Conservation (phyloP, 352 stramenopile genomes). For the Phytophthora pini region DNA sequence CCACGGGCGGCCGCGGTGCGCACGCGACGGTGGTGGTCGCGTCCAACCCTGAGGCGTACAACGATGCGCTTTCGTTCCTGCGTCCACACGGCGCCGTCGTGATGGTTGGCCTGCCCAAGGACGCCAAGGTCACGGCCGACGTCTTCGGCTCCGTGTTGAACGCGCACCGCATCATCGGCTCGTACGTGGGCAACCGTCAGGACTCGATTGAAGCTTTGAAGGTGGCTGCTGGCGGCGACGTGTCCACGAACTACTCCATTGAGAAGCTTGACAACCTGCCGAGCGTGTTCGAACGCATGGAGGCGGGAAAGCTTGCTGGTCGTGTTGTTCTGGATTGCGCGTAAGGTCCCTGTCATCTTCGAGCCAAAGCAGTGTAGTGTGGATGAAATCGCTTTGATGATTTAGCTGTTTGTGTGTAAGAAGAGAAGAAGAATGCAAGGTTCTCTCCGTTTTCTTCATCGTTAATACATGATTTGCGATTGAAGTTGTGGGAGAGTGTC, state of each 20-base stretch:
- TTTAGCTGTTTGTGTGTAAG: constrained; percentile 1
- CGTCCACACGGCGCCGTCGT: constrained; percentile 68
- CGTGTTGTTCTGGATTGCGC: constrained; percentile 60
- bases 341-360: constrained; percentile 23
- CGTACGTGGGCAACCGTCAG: constrained; percentile 63
- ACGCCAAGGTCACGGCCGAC: constrained; percentile 45
- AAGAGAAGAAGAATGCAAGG: neutral
- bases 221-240: constrained; percentile 48
- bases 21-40: constrained; percentile 82
- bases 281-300: constrained; percentile 56
- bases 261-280: constrained; percentile 51
- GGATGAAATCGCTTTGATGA: neutral
- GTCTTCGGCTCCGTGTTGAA: constrained; percentile 52
- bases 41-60: constrained; percentile 54
- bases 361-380: neutral
- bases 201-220: constrained; percentile 64
- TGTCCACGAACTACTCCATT: constrained; percentile 49
- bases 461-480: constrained; percentile 26
- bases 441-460: neutral
- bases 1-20: constrained; percentile 49
- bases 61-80: constrained; percentile 61
- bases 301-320: constrained; percentile 41
- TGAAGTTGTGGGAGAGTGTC: constrained; percentile 13
- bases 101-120: constrained; percentile 71
- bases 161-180: constrained; percentile 56